These are phyloP conservation scores for Russula foetens DNA, from an alignment of 768 basidiomycete genomes.

Conservation along the genomic window DNA sequence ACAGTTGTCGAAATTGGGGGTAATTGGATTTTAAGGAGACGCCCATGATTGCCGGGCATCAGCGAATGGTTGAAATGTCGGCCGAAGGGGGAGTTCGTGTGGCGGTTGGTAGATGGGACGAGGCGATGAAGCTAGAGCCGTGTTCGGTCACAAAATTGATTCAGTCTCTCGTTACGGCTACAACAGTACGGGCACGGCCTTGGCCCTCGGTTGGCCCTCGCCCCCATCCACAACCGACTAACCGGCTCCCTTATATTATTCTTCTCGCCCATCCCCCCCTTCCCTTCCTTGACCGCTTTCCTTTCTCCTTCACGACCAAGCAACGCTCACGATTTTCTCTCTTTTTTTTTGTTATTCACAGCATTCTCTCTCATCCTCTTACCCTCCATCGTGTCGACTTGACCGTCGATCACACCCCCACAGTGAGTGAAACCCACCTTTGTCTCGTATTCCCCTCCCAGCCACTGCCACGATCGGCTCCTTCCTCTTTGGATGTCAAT, in stretches of 20 bases:
- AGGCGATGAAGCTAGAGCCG: background rate
- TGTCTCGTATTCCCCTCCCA: background rate
- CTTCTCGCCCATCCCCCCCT: constrained; percentile 22
- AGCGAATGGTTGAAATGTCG: constrained; percentile 1
- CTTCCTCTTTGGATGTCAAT: constrained; percentile 7
- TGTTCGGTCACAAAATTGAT: constrained; percentile 6
- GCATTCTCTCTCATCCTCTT: background rate
- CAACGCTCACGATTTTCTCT: constrained; percentile 20
- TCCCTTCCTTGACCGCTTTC: constrained; percentile 20
- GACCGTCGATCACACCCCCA: constrained; percentile 12
- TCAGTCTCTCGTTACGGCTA: constrained; percentile 1
- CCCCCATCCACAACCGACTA: background rate
- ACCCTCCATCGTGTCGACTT: background rate
- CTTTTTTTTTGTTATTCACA: constrained; percentile 12
- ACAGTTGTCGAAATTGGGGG: constrained; percentile 18
- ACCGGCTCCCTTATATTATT: constrained; percentile 30
- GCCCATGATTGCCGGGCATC: constrained; percentile 15
- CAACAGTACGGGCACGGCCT: background rate
- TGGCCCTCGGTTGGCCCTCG: background rate
- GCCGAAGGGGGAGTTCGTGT: constrained; percentile 6
- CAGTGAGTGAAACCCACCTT: constrained; percentile 30
- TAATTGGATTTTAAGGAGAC: constrained; percentile 8
- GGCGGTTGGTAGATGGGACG: constrained; percentile 1
- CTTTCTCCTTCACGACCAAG: constrained; percentile 31
- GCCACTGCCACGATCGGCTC: constrained; percentile 3